These are phyloP conservation scores for Euphorbia corollata DNA, from an alignment of 441 rosid genomes.

Conservation along the genomic window DNA sequence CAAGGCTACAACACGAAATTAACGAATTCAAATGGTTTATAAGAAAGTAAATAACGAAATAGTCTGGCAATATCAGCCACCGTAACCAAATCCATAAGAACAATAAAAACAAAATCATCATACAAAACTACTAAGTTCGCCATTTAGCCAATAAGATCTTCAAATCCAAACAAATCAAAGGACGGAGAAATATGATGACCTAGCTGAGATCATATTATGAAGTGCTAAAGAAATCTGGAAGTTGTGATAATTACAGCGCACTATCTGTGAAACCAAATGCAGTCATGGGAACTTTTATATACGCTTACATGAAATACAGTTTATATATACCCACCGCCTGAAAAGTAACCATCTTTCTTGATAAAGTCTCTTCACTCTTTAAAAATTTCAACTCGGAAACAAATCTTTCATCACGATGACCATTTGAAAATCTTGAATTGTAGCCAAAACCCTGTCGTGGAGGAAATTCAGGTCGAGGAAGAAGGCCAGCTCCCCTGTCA, in stretches of 20 bases:
- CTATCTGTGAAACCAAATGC: constrained; percentile 1
- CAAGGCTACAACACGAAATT: constrained; percentile 51
- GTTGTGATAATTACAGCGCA: not conserved
- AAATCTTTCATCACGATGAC: constrained; percentile 79
- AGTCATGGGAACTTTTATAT: not conserved
- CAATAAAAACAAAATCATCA: not conserved
- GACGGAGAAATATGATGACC: not conserved
- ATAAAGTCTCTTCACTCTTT: constrained; percentile 76
- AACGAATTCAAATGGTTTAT: constrained; percentile 13
- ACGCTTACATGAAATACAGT: not conserved
- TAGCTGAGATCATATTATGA: constrained; percentile 5
- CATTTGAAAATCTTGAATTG: constrained; percentile 54
- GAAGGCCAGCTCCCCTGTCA: constrained; percentile 84
- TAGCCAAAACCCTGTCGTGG: constrained; percentile 66
- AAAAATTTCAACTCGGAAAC: constrained; percentile 81
- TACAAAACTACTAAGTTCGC: constrained; percentile 1
- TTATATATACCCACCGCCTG: constrained; percentile 58
- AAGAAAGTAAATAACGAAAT: no score
- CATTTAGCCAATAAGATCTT: not conserved
- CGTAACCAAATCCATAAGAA: not conserved
- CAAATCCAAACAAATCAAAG: constrained; percentile 1
- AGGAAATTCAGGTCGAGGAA: constrained; percentile 82
- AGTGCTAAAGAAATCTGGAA: constrained; percentile 4
- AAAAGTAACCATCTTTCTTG: constrained; percentile 66
- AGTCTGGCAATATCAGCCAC: not conserved